Evolutionary conservation across 495 filamentous ascomycete genomes (phyloP).

Genomic region (Chlorociboria aeruginascens): DNA sequence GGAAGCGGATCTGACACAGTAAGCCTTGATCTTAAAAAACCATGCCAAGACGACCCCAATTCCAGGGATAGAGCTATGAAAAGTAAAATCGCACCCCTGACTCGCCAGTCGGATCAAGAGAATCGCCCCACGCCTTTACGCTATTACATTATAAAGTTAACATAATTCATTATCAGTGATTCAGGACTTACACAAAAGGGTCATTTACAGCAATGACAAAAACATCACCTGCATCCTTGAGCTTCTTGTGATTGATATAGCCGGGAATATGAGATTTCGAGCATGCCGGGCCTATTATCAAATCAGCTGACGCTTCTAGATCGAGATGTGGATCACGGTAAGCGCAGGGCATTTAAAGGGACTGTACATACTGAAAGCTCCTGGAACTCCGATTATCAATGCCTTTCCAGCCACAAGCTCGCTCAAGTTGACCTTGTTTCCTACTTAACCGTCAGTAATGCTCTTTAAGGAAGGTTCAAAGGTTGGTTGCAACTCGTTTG

Average conservation of each 20-base stretch:
- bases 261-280: constrained; percentile 69
- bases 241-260: constrained; percentile 62
- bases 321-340: no score
- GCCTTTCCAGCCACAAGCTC: constrained; percentile 61
- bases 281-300: constrained; percentile 53
- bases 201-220: constrained; percentile 93
- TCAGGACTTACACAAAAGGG: constrained; percentile 68
- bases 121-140: constrained; percentile 75
- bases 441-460: no score
- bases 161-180: background rate
- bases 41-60: background rate
- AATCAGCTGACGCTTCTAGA: no score
- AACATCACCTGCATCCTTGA: constrained; percentile 63
- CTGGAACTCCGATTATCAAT: constrained; percentile 81
- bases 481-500: no score
- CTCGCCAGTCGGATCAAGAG: constrained; percentile 57
- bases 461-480: no score
- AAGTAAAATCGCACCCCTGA: constrained; percentile 53
- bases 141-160: constrained; percentile 27
- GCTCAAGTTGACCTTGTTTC: constrained; percentile 80
- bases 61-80: background rate
- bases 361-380: constrained; percentile 61
- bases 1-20: constrained; percentile 55
- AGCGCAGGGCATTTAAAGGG: no score
- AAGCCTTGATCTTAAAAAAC: background rate